phyloP scores from a whole-genome alignment of 2,329 filamentous ascomycete species.

The Colletotrichum sp. region DNA sequence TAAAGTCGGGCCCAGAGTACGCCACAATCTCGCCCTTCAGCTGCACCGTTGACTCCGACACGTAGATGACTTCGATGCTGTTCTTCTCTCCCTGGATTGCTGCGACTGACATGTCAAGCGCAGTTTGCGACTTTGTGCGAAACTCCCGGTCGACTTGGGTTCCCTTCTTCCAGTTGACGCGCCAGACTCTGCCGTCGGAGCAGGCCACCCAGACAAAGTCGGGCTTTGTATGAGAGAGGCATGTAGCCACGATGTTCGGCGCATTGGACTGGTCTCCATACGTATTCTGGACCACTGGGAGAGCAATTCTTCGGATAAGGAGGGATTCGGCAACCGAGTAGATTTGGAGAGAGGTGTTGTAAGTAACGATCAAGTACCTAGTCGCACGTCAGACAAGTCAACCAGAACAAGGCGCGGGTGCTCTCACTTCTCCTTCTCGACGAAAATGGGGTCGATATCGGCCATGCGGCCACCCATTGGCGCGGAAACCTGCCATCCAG shows the following conservation, averaged over 20 bases:
- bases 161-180: conserved; percentile 63
- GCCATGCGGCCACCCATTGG: conserved; percentile 71
- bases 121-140: conserved; percentile 44
- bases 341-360: conserved; percentile 77
- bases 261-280: conserved; percentile 29
- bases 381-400: conserved; percentile 28
- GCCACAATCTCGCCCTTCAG: conserved; percentile 43
- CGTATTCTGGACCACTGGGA: conserved; percentile 38
- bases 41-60: conserved; percentile 14
- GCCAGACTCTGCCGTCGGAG: conserved; percentile 61
- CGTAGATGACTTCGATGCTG: conserved; percentile 46
- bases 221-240: conserved; percentile 40
- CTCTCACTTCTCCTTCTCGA: conserved; percentile 64
- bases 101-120: conserved; percentile 51
- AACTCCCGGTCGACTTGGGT: conserved; percentile 47
- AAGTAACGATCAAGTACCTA: conserved; percentile 77
- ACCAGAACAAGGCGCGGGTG: not conserved
- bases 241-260: conserved; percentile 46
- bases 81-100: conserved; percentile 38
- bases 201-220: conserved; percentile 65
- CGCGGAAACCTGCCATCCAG: conserved; percentile 65
- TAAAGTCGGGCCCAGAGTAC: conserved; percentile 40
- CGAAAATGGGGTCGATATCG: conserved; percentile 68
- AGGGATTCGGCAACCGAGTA: conserved; percentile 85
- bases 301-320: conserved; percentile 73